Evolutionary conservation across 2,329 filamentous ascomycete genomes (phyloP).

Genomic region (Cyphellophora attinorum): DNA sequence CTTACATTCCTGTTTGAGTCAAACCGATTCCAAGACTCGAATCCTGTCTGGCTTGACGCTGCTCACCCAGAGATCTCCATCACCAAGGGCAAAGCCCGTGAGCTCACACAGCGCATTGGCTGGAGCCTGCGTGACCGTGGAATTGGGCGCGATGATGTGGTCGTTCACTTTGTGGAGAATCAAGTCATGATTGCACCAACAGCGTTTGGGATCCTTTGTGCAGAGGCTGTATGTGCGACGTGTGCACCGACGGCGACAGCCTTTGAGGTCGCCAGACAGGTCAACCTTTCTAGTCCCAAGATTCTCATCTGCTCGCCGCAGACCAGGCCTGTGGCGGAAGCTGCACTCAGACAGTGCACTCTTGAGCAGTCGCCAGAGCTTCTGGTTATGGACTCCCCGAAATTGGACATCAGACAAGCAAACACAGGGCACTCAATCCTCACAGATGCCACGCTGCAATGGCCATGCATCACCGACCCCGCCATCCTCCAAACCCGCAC

Average conservation of each 20-base stretch:
- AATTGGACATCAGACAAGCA: conserved; percentile 15
- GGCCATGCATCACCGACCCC: conserved; percentile 44
- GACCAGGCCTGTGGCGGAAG: conserved; percentile 37
- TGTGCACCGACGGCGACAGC: conserved; percentile 42
- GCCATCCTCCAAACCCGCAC: conserved; percentile 41
- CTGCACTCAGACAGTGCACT: conserved; percentile 40
- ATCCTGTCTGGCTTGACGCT: conserved; percentile 48
- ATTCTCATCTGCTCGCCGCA: conserved; percentile 40
- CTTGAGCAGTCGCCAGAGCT: conserved; percentile 36
- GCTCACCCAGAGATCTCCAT: conserved; percentile 41
- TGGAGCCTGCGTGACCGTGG: conserved; percentile 46
- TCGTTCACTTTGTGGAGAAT: conserved; percentile 48
- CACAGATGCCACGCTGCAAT: conserved; percentile 33
- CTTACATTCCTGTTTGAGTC: conserved; percentile 10
- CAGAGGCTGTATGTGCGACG: conserved; percentile 49
- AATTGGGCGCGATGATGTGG: conserved; percentile 45
- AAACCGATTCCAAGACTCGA: conserved; percentile 31
- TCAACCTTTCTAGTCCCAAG: conserved; percentile 31
- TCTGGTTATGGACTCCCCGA: conserved; percentile 35
- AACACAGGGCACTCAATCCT: conserved; percentile 23
- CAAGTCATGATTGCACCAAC: conserved; percentile 45
- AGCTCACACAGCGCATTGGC: conserved; percentile 43
- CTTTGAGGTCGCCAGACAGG: conserved; percentile 41
- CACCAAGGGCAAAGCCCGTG: conserved; percentile 42
- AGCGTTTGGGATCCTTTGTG: conserved; percentile 48